Evolutionary conservation across 2,329 filamentous ascomycete species (phyloP).

Genomic region (Microdochium bolleyi): DNA sequence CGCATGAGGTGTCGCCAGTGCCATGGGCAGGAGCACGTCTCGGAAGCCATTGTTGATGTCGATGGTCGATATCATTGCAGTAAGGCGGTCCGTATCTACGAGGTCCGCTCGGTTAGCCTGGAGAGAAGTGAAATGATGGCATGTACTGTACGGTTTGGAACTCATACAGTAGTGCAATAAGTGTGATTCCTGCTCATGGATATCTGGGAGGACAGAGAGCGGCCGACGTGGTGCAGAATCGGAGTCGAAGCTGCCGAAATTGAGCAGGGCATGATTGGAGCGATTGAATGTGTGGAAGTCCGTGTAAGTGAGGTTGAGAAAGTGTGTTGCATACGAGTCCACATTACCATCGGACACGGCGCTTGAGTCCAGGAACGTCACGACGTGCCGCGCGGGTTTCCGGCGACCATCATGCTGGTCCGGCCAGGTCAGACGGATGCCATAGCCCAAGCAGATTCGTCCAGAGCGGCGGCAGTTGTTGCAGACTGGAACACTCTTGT

Average conservation of each 20-base stretch:
- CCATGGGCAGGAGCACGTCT: conserved; percentile 35
- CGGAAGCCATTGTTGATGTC: conserved; percentile 38
- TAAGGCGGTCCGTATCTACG: conserved; percentile 26
- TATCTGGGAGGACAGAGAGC: conserved; percentile 17
- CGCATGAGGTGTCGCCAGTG: conserved; percentile 21
- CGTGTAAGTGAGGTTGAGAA: conserved; percentile 29
- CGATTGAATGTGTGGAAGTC: conserved; percentile 9
- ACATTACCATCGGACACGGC: conserved; percentile 13
- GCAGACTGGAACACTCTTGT: conserved; percentile 31
- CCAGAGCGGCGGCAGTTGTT: conserved; percentile 33
- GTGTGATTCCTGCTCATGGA: conserved; percentile 19
- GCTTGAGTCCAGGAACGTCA: conserved; percentile 14
- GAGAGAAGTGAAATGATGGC: too few species aligned
- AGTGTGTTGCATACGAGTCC: conserved; percentile 24
- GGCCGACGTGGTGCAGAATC: conserved; percentile 16
- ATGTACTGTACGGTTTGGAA: too few species aligned
- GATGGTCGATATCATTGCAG: conserved; percentile 37
- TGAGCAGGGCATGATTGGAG: neutral
- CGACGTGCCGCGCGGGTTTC: conserved; percentile 11
- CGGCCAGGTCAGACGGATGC: conserved; percentile 36
- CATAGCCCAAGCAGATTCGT: conserved; percentile 34
- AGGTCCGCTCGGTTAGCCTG: neutral
- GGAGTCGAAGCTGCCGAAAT: conserved; percentile 10
- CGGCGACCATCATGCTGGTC: conserved; percentile 36
- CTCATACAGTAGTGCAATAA: conserved; percentile 20